Evolutionary conservation across 1,284 basidiomycete species (phyloP).

Genomic region (Gomphus bonarii): DNA sequence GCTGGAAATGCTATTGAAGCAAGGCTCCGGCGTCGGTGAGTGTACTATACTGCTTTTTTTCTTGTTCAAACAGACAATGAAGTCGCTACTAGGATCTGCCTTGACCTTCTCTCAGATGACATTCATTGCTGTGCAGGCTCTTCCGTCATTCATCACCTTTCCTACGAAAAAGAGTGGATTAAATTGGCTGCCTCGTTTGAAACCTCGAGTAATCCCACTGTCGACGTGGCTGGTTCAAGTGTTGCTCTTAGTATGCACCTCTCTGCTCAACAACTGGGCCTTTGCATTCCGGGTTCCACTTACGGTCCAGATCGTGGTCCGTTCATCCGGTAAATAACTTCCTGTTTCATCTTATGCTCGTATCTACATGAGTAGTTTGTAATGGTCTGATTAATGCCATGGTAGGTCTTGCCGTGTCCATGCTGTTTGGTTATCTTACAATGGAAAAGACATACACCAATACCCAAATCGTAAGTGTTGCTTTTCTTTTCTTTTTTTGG

Average conservation of each 20-base stretch:
- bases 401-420: constrained; percentile 51
- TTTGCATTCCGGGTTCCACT: constrained; percentile 75
- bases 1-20: constrained; percentile 59
- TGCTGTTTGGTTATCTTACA: constrained; percentile 52
- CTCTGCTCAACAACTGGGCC: constrained; percentile 77
- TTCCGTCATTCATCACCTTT: constrained; percentile 43
- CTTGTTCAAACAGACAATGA: not conserved
- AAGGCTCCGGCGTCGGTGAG: constrained; percentile 60
- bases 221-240: constrained; percentile 71
- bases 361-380: constrained; percentile 16
- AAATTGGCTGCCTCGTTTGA: constrained; percentile 37
- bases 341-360: constrained; percentile 11
- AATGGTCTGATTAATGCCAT: not conserved
- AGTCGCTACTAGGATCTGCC: constrained; percentile 49
- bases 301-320: constrained; percentile 80
- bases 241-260: constrained; percentile 57
- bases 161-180: not conserved
- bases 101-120: constrained; percentile 79
- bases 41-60: constrained; percentile 6
- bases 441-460: constrained; percentile 48
- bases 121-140: constrained; percentile 57
- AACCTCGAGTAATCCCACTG: constrained; percentile 63
- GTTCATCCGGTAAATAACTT: constrained; percentile 61
- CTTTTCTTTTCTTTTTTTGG: not conserved
- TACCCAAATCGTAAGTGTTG: constrained; percentile 51